These are phyloP conservation scores for Lentinula aciculospora DNA, from an alignment of 768 basidiomycete species.

Conservation along the genomic window DNA sequence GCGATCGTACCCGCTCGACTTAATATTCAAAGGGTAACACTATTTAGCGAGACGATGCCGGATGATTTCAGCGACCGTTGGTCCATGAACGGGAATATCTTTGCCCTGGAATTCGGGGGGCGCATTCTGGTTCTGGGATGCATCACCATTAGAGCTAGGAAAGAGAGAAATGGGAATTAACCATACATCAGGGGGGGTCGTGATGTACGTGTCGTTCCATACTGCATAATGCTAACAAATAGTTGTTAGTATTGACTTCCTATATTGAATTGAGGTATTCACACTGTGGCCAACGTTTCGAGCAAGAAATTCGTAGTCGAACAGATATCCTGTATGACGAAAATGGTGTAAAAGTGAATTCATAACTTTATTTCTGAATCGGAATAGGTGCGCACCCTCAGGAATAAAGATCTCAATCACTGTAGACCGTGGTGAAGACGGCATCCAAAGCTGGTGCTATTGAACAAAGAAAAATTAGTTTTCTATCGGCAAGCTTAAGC, in stretches of 20 bases:
- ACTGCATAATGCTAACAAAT: conserved; percentile 47
- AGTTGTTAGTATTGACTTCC: neutral
- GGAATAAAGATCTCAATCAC: conserved; percentile 69
- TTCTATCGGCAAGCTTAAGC: too few relatives aligned
- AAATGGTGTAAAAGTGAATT: neutral
- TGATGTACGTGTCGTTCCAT: conserved; percentile 57
- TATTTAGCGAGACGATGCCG: conserved; percentile 49
- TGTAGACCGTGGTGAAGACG: conserved; percentile 52
- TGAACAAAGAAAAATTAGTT: too few relatives aligned
- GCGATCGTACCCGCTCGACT: too few relatives aligned
- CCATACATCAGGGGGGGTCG: conserved; percentile 22
- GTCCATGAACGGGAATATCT: conserved; percentile 59
- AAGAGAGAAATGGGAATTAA: neutral
- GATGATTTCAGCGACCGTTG: conserved; percentile 50
- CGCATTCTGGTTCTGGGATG: neutral
- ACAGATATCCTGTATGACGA: conserved; percentile 24
- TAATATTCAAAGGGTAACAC: too few relatives aligned
- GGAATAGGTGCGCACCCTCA: conserved; percentile 28
- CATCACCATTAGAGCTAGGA: too few relatives aligned
- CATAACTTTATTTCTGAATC: neutral
- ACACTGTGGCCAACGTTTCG: conserved; percentile 36
- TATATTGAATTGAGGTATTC: conserved; percentile 8
- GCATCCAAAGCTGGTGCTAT: conserved; percentile 62
- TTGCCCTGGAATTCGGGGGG: conserved; percentile 44
- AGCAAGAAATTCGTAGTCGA: conserved; percentile 37